A percentile compares a stretch with the other conserved stretches of the same genome.
Evolutionary conservation across 257 asterid genomes (phyloP).

Genomic region (Sherardia arvensis): DNA sequence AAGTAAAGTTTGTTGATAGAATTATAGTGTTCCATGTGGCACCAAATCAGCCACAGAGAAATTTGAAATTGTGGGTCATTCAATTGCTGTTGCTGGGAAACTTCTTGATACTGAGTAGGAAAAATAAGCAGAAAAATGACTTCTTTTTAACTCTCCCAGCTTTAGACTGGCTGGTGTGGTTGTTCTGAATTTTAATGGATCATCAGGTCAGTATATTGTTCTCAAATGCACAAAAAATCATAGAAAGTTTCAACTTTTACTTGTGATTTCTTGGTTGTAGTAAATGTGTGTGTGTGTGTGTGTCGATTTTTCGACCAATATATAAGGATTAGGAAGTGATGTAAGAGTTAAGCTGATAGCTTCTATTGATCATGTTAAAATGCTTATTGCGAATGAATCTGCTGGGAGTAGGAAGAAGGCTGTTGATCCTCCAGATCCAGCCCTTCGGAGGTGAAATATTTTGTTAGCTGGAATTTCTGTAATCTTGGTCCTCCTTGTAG

Average conservation of each 20-base stretch:
- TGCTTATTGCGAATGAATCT: too few species aligned
- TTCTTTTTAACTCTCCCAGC: background rate
- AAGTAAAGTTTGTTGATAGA: too few species aligned
- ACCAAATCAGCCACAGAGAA: too few species aligned
- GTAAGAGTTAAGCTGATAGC: too few species aligned
- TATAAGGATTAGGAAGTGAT: too few species aligned
- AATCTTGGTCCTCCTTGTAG: background rate
- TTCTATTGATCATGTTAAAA: too few species aligned
- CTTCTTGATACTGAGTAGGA: background rate
- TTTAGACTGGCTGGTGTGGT: background rate
- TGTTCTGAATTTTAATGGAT: conserved; percentile 9
- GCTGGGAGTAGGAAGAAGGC: background rate
- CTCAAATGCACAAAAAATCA: too few species aligned
- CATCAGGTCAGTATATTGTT: conserved; percentile 16
- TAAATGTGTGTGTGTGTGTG: too few species aligned
- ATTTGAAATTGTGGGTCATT: too few species aligned
- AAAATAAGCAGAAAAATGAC: background rate
- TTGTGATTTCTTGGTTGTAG: too few species aligned
- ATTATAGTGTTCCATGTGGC: too few species aligned
- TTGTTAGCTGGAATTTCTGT: background rate
- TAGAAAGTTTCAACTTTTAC: too few species aligned
- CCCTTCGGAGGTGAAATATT: background rate
- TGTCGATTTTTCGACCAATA: background rate
- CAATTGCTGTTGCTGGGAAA: background rate
- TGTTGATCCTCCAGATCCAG: background rate